Evolutionary conservation across 1,284 basidiomycete species (phyloP).

Genomic region (Pholiota adiposa): DNA sequence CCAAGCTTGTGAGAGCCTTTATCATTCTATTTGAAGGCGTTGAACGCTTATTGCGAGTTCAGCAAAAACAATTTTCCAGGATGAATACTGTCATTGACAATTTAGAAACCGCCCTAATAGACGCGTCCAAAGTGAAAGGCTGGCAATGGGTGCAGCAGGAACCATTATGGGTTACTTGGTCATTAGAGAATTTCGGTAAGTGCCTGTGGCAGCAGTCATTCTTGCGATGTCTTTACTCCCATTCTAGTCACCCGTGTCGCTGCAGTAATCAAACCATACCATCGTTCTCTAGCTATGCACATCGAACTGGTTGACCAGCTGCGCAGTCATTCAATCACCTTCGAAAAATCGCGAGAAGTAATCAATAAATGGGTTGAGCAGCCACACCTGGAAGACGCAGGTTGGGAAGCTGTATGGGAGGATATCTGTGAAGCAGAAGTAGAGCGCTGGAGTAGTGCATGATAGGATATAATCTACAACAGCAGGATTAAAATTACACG

Average conservation of each 20-base stretch:
- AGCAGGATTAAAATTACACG: conserved; percentile 24
- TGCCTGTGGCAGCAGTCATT: not conserved
- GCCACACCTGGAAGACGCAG: conserved; percentile 61
- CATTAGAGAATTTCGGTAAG: conserved; percentile 76
- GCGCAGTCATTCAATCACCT: conserved; percentile 65
- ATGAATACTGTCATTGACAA: conserved; percentile 65
- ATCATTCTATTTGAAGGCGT: conserved; percentile 5
- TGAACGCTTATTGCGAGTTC: not conserved
- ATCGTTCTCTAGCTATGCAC: conserved; percentile 66
- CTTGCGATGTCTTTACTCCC: not conserved
- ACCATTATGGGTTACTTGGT: conserved; percentile 80
- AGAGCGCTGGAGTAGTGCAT: conserved; percentile 58
- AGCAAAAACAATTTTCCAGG: conserved; percentile 73
- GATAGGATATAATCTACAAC: conserved; percentile 16
- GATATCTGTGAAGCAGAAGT: conserved; percentile 75
- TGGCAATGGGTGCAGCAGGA: conserved; percentile 68
- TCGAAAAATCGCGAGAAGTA: conserved; percentile 65
- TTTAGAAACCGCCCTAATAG: conserved; percentile 64
- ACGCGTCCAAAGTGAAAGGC: conserved; percentile 72
- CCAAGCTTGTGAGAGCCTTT: conserved; percentile 57
- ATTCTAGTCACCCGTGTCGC: conserved; percentile 58
- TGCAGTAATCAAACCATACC: conserved; percentile 63
- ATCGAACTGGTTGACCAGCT: conserved; percentile 59
- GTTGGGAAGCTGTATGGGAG: conserved; percentile 76
- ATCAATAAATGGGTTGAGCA: conserved; percentile 70